These are phyloP conservation scores for Pulveroboletus sp. DNA, from an alignment of 768 basidiomycete genomes.

Conservation along the genomic window DNA sequence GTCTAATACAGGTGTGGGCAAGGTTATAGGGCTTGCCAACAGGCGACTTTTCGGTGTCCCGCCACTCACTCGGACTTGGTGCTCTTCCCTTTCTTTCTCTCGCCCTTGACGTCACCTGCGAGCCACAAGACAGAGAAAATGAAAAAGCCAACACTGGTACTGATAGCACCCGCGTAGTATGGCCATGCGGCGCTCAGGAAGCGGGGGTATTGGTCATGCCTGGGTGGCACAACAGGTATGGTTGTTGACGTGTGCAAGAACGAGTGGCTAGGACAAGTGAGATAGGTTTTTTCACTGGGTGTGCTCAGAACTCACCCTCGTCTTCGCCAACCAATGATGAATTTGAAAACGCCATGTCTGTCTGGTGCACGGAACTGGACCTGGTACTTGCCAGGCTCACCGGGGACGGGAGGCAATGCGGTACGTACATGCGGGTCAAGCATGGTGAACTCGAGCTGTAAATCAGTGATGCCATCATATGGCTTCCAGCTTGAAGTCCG, in stretches of 20 bases:
- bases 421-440: constrained; percentile 95
- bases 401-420: constrained; percentile 56
- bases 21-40: constrained; percentile 7
- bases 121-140: constrained; percentile 88
- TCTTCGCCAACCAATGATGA: constrained; percentile 87
- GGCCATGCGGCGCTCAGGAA: constrained; percentile 97
- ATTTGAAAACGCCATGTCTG: constrained; percentile 97
- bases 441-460: constrained; percentile 98
- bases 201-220: constrained; percentile 93
- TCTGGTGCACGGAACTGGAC: constrained; percentile 90
- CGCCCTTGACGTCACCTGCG: constrained; percentile 72
- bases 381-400: constrained; percentile 65
- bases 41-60: constrained; percentile 5
- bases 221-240: constrained; percentile 86
- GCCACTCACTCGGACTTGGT: constrained; percentile 27
- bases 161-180: constrained; percentile 89
- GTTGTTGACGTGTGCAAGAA: constrained; percentile 70
- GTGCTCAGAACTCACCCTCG: constrained; percentile 58
- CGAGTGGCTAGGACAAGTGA: constrained; percentile 52
- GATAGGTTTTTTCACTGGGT: background rate
- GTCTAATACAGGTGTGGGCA: constrained; percentile 23
- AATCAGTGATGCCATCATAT: constrained; percentile 66
- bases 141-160: constrained; percentile 82
- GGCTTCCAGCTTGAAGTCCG: constrained; percentile 62
- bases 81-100: constrained; percentile 46